Percentiles rank a stretch among this genome's conserved stretches.
phyloP scores from a whole-genome alignment of 1,139 yeast species.

The Pneumocystis sp. region DNA sequence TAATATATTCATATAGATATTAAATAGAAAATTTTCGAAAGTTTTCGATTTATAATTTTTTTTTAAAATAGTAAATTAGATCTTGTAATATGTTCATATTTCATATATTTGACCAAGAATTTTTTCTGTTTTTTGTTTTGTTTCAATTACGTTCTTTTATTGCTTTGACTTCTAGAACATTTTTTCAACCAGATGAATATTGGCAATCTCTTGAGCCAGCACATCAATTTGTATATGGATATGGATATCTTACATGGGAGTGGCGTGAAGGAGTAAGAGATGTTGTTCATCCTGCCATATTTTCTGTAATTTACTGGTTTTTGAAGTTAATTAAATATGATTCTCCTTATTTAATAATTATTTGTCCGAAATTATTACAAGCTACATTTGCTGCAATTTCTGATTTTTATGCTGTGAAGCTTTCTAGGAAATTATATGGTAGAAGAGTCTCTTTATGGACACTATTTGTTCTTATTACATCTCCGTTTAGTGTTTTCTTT shows the following conservation, averaged over 20 bases:
- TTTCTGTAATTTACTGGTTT: conserved; percentile 31
- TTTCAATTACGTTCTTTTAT: conserved; percentile 27
- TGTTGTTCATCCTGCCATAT: conserved; percentile 63
- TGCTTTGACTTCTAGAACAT: conserved; percentile 50
- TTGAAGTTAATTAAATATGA: conserved; percentile 22
- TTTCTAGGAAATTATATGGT: conserved; percentile 19
- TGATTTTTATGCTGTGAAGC: conserved; percentile 31
- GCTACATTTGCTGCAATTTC: conserved; percentile 58
- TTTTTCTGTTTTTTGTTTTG: neutral
- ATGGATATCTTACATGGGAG: conserved; percentile 89
- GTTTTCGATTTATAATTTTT: neutral
- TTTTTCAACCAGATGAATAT: conserved; percentile 92
- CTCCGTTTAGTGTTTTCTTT: conserved; percentile 74
- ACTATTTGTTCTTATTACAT: conserved; percentile 22
- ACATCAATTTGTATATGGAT: conserved; percentile 54
- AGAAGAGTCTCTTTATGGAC: conserved; percentile 14
- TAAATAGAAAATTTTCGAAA: neutral
- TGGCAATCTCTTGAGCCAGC: conserved; percentile 93
- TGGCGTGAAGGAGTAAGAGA: conserved; percentile 69
- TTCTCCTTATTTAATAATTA: conserved; percentile 19
- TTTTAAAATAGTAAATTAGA: neutral
- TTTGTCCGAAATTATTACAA: conserved; percentile 51
- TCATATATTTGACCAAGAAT: neutral
- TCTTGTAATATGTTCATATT: neutral
- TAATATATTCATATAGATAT: neutral